Evolutionary conservation across 345 rosid species (phyloP).

Genomic region (Salix brachista): DNA sequence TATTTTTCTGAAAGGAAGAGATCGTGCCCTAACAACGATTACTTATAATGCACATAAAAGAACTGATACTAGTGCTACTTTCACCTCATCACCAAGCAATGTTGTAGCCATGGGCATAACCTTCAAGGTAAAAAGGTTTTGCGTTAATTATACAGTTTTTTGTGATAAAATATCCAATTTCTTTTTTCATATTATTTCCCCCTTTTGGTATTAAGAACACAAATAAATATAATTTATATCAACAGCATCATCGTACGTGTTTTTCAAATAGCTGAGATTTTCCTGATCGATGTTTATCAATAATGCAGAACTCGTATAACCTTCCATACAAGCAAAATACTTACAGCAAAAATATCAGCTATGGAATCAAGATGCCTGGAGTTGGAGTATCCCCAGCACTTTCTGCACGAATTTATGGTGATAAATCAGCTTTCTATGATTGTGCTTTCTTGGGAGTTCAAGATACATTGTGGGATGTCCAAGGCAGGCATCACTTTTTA

Average conservation of each 20-base stretch:
- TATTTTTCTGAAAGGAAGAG: neutral
- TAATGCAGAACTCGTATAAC: too few relatives aligned
- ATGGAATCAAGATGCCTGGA: neutral
- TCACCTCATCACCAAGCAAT: neutral
- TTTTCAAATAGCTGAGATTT: too few relatives aligned
- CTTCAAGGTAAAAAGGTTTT: neutral
- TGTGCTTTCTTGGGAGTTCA: slow-evolving; percentile 41
- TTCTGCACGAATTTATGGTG: slow-evolving; percentile 26
- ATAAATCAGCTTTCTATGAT: slow-evolving; percentile 32
- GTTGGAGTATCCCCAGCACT: slow-evolving; percentile 20
- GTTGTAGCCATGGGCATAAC: neutral
- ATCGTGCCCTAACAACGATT: neutral
- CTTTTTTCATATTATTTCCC: too few relatives aligned
- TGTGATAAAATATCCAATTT: neutral
- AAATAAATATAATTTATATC: too few relatives aligned
- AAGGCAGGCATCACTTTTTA: slow-evolving; percentile 37
- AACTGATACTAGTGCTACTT: neutral
- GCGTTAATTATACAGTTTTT: neutral
- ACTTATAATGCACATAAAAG: neutral
- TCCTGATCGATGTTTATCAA: too few relatives aligned
- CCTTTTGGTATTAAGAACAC: too few relatives aligned
- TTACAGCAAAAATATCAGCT: too few relatives aligned
- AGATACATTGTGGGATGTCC: slow-evolving; percentile 36
- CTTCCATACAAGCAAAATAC: too few relatives aligned
- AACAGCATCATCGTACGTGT: too few relatives aligned